These are phyloP conservation scores for Phytopythium kandeliae DNA, from an alignment of 352 stramenopile species.

Conservation along the genomic window DNA sequence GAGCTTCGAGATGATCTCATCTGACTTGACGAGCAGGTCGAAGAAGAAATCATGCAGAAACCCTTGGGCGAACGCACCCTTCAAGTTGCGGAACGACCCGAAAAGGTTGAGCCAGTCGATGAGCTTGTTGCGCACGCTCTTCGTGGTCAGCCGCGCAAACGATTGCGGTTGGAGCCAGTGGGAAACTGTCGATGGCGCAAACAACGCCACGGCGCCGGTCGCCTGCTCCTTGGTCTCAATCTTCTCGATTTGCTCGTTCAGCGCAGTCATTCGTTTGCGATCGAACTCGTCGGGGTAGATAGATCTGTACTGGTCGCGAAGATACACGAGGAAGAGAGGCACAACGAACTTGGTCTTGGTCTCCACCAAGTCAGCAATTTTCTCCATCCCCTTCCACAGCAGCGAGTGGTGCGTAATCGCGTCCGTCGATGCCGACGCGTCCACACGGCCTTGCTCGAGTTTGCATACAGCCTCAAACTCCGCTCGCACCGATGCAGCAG, in stretches of 20 bases:
- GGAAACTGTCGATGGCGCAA: neutral
- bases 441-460: constrained; percentile 44
- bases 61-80: constrained; percentile 70
- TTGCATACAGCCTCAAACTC: constrained; percentile 54
- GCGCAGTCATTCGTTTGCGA: constrained; percentile 22
- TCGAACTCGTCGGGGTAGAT: constrained; percentile 80
- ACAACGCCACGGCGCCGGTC: neutral
- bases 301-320: constrained; percentile 71
- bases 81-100: constrained; percentile 81
- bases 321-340: constrained; percentile 76
- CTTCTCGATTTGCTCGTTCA: constrained; percentile 49
- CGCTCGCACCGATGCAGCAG: constrained; percentile 6
- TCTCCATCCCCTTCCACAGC: constrained; percentile 76
- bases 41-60: constrained; percentile 84
- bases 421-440: constrained; percentile 50
- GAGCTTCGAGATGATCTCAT: constrained; percentile 82
- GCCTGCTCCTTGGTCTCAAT: constrained; percentile 14
- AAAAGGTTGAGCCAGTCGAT: constrained; percentile 83
- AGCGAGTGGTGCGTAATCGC: constrained; percentile 63
- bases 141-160: constrained; percentile 53
- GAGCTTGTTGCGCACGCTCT: constrained; percentile 74
- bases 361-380: constrained; percentile 71
- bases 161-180: constrained; percentile 20
- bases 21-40: constrained; percentile 87
- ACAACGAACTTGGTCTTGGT: constrained; percentile 85